Conservation (phyloP, 495 filamentous ascomycete species). For the Penicillium ucsense region DNA sequence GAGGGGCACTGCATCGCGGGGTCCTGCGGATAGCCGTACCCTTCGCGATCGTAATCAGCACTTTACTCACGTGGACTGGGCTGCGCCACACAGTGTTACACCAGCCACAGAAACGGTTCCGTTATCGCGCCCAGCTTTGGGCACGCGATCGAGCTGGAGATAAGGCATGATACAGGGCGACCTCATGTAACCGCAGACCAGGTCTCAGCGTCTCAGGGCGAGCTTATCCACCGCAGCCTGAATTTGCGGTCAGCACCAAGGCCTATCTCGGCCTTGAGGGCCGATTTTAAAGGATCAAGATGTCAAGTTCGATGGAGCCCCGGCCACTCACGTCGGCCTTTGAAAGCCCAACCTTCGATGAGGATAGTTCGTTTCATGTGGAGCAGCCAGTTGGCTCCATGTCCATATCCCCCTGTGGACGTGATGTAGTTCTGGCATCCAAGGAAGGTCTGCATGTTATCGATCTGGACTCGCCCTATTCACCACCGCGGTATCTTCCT, state of each 20-base stretch:
- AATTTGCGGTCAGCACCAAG: background rate
- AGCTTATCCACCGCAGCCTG: background rate
- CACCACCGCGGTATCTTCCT: slow-evolving; percentile 74
- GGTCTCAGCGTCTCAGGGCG: no score
- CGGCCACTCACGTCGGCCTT: slow-evolving; percentile 53
- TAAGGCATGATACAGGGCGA: no score
- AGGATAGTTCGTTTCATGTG: slow-evolving; percentile 74
- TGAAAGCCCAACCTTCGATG: slow-evolving; percentile 79
- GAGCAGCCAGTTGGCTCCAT: slow-evolving; percentile 66
- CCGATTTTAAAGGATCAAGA: slow-evolving; percentile 14
- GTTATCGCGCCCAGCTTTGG: slow-evolving; percentile 7
- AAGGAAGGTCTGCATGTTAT: slow-evolving; percentile 81
- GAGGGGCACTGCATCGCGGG: slow-evolving; percentile 26
- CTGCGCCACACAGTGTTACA: background rate
- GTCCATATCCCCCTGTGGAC: slow-evolving; percentile 85
- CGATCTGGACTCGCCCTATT: slow-evolving; percentile 86
- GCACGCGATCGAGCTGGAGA: slow-evolving; percentile 1
- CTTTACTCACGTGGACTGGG: no score
- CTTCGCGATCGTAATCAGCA: no score
- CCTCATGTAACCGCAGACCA: no score
- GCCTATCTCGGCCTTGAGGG: slow-evolving; percentile 9
- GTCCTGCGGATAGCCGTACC: slow-evolving; percentile 15
- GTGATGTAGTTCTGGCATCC: slow-evolving; percentile 88
- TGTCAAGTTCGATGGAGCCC: slow-evolving; percentile 32
- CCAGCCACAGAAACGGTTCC: slow-evolving; percentile 11